Base-by-base conservation (phyloP, 495 filamentous ascomycete genomes). In the Trypethelium eluteriae region DNA sequence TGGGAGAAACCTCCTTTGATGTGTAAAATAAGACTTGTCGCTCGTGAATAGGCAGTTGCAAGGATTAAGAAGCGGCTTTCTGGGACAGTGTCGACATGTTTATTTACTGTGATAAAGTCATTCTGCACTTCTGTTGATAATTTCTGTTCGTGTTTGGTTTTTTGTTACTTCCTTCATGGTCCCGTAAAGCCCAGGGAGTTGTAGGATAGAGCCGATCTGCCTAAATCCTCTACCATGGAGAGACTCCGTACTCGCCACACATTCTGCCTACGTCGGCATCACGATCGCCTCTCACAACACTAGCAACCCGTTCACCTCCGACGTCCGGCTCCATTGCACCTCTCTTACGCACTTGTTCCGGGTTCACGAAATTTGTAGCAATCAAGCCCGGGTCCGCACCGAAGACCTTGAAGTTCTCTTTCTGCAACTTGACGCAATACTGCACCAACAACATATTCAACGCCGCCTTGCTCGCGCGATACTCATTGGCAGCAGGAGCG, bases 381-480 rank as follows among this genome's bases (percentile, higher is more conserved):
- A 46, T 46, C 41, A 67, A 72, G 9, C 72, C 73, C 16, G 73
- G 73, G 41, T 67, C 68, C 39, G 71, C 74, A 6, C 69, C 53
- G 49, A 74, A 73, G 18, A 75, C 69, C 62, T 65, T 72, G 68
- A 74, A 66, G 11, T 68, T 71, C 12, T 66, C 63, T 18, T 46
- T 25, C 35, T 62, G 65, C 32, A 67, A 69, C 53, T 71, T 64
- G 10, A 68, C 66, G 4, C 39, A 69, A 47, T 72, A 64, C 46
- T 70, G 73, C 10, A 70, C 41, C 2, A 39, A 74, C 57, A 77
- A 56, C 79, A 80, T 80, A 57, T 80, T 77, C 62, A 81, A 9
- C 14, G 79, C 79, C 18, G 79, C 77, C 70, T 81, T 81, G 67
- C 77, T 79, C 39, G 72, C 70, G 2, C 79, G 72, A 62, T 81